A percentile compares a stretch with the other conserved stretches of the same genome.
These are phyloP conservation scores for Porcisia hertigi DNA, from an alignment of 208 protist species.

Conservation along the genomic window DNA sequence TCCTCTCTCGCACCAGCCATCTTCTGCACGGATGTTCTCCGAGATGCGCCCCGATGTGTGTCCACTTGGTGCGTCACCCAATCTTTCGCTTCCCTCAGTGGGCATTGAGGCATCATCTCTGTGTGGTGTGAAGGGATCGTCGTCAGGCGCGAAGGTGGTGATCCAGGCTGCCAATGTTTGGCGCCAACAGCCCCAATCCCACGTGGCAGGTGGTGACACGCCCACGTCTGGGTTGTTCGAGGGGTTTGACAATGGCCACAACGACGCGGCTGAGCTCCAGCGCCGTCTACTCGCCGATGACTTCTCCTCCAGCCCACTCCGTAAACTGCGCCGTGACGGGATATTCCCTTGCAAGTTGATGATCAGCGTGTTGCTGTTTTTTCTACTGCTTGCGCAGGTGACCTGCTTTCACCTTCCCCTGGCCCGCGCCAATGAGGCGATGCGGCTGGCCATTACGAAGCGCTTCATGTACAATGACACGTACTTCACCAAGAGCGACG, in stretches of 20 bases:
- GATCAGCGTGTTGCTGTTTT: conserved; percentile 42
- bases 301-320: conserved; percentile 44
- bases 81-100: not conserved
- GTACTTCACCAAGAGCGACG: conserved; percentile 45
- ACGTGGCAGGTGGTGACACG: not conserved
- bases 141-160: not conserved
- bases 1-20: not conserved
- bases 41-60: not conserved
- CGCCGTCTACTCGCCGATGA: conserved; percentile 35
- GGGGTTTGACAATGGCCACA: not conserved
- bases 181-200: not conserved
- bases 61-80: not conserved
- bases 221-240: not conserved
- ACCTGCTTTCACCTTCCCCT: conserved; percentile 43
- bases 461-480: conserved; percentile 44
- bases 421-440: conserved; percentile 36
- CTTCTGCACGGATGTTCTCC: not conserved
- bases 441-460: conserved; percentile 45
- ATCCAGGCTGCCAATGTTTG: not conserved
- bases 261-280: conserved; percentile 22
- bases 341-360: conserved; percentile 48
- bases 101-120: not conserved
- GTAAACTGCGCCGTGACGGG: conserved; percentile 39
- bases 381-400: conserved; percentile 38
- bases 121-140: not conserved